Conservation (phyloP, 805 yeast species). For the Candida golubevii region DNA sequence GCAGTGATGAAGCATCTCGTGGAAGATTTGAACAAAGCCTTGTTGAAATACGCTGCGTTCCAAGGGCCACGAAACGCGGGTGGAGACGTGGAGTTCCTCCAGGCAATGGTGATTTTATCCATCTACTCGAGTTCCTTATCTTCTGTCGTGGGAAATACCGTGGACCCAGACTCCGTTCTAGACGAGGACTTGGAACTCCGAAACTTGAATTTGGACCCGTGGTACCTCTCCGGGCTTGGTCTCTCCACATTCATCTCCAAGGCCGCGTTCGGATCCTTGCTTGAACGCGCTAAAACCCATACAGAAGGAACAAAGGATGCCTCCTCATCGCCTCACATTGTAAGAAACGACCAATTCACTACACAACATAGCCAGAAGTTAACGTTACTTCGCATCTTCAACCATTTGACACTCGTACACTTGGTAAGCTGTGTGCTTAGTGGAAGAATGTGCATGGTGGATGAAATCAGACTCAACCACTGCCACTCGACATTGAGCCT, state of each 20-base stretch:
- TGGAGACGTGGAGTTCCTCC: conserved; percentile 53
- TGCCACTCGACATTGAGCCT: conserved; percentile 55
- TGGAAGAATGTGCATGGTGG: conserved; percentile 62
- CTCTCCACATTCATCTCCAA: conserved; percentile 57
- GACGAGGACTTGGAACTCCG: conserved; percentile 21
- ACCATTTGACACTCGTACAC: conserved; percentile 66
- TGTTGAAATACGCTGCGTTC: conserved; percentile 31
- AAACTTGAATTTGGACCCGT: conserved; percentile 56
- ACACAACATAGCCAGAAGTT: conserved; percentile 43
- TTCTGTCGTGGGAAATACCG: conserved; percentile 26
- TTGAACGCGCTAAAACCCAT: background rate
- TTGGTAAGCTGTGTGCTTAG: conserved; percentile 60
- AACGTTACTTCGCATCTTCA: conserved; percentile 62
- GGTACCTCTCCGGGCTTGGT: conserved; percentile 66
- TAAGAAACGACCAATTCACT: conserved; percentile 14
- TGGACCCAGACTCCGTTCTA: conserved; percentile 12
- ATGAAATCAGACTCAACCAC: conserved; percentile 53
- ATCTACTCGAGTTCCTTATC: conserved; percentile 63
- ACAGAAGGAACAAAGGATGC: no score
- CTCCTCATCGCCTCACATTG: conserved; percentile 5
- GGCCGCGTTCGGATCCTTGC: conserved; percentile 41
- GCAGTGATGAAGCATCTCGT: conserved; percentile 43
- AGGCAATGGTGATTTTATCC: conserved; percentile 61
- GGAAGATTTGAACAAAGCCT: conserved; percentile 44
- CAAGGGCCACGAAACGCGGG: conserved; percentile 13